Percentiles rank a stretch among this genome's conserved stretches.
These are phyloP conservation scores for Solanum chaucha DNA, from an alignment of 257 asterid genomes.

Conservation along the genomic window DNA sequence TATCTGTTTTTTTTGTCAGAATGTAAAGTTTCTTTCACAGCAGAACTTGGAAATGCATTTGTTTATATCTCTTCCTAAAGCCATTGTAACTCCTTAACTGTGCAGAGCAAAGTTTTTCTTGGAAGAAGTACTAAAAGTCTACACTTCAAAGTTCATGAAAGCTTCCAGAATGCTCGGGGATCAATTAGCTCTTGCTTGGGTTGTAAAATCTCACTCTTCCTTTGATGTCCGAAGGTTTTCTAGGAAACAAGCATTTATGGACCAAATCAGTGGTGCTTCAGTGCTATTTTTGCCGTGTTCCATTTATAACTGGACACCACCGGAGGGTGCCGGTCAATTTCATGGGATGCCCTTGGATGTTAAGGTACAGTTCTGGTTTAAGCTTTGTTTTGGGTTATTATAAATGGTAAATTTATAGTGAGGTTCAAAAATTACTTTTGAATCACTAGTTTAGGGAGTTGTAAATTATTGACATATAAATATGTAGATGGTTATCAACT, in stretches of 20 bases:
- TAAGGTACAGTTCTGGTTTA: constrained; percentile 39
- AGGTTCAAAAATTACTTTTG: background rate
- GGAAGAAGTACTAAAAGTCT: constrained; percentile 53
- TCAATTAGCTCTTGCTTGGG: constrained; percentile 93
- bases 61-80: background rate
- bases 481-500: background rate
- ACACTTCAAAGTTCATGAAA: constrained; percentile 51
- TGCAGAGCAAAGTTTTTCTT: constrained; percentile 64
- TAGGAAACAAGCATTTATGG: constrained; percentile 48
- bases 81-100: background rate
- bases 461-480: background rate
- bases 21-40: background rate
- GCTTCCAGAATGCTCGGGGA: constrained; percentile 98
- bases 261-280: constrained; percentile 40
- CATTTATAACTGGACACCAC: constrained; percentile 89
- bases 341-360: constrained; percentile 97
- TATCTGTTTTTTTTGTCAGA: background rate
- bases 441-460: background rate
- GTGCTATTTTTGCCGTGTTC: constrained; percentile 85
- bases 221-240: constrained; percentile 47
- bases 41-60: background rate
- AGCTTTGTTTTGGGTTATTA: background rate
- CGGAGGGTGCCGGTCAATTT: constrained; percentile 97
- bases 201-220: constrained; percentile 49
- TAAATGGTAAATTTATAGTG: background rate